Percentiles rank a stretch among this genome's conserved stretches.
Conservation (phyloP, 257 asterid species). For the Anisodus tanguticus region DNA sequence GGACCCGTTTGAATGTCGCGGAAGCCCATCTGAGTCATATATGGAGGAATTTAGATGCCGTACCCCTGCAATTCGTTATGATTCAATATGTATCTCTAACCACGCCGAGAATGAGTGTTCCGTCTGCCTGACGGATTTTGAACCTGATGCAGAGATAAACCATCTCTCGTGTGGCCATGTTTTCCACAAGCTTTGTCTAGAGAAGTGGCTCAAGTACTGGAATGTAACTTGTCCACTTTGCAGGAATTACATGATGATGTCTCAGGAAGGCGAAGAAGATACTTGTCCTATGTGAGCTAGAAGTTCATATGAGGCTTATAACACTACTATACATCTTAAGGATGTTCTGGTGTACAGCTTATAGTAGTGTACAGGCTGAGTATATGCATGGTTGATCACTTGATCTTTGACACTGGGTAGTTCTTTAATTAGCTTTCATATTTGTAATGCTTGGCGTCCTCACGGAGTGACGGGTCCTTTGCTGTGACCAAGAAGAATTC, state of each 20-base stretch:
- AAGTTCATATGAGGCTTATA: background rate
- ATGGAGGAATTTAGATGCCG: constrained; percentile 77
- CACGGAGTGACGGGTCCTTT: constrained; percentile 33
- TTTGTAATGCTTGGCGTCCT: constrained; percentile 33
- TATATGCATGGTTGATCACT: constrained; percentile 24
- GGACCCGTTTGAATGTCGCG: constrained; percentile 49
- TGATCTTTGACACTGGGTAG: constrained; percentile 21
- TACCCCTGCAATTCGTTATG: constrained; percentile 65
- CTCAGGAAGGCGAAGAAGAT: constrained; percentile 70
- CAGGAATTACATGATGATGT: constrained; percentile 72
- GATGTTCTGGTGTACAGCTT: constrained; percentile 48
- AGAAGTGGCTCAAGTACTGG: constrained; percentile 86
- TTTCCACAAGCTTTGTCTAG: constrained; percentile 76
- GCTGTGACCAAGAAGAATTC: constrained; percentile 12
- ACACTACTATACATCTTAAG: constrained; percentile 16
- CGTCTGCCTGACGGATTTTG: constrained; percentile 72
- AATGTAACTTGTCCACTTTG: constrained; percentile 90
- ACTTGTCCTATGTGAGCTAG: constrained; percentile 75
- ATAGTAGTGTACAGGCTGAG: constrained; percentile 41
- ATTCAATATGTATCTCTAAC: constrained; percentile 44
- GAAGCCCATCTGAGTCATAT: constrained; percentile 63
- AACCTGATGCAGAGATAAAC: constrained; percentile 70
- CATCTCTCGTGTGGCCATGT: constrained; percentile 79
- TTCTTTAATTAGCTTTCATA: background rate
- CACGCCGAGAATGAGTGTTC: constrained; percentile 64